Percentiles rank a stretch among this genome's conserved stretches.
phyloP scores from a whole-genome alignment of 2,329 filamentous ascomycete species.

The Emergomyces pasteurianus region DNA sequence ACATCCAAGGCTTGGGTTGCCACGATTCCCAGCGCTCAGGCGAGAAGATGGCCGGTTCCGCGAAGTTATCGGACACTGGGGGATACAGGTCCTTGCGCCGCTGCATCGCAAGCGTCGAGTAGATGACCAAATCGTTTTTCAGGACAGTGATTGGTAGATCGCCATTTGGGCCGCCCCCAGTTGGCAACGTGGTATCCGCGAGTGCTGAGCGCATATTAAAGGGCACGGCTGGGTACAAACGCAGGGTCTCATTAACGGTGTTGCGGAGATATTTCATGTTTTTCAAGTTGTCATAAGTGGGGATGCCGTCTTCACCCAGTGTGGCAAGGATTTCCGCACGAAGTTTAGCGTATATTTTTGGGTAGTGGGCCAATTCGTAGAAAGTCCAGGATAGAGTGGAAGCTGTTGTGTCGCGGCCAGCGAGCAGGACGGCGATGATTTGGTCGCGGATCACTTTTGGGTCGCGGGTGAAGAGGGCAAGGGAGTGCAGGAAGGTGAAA shows the following conservation, averaged over 20 bases:
- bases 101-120: slow-evolving; percentile 62
- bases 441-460: slow-evolving; percentile 56
- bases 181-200: slow-evolving; percentile 33
- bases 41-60: slow-evolving; percentile 42
- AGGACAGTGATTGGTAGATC: slow-evolving; percentile 51
- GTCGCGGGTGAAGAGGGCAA: slow-evolving; percentile 57
- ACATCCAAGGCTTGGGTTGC: slow-evolving; percentile 56
- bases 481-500: slow-evolving; percentile 70
- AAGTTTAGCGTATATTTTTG: slow-evolving; percentile 24
- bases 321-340: slow-evolving; percentile 20
- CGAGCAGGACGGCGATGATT: slow-evolving; percentile 50
- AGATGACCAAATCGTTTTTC: slow-evolving; percentile 54
- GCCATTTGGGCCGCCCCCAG: slow-evolving; percentile 50
- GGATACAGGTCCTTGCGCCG: slow-evolving; percentile 52
- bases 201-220: slow-evolving; percentile 31
- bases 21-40: slow-evolving; percentile 55
- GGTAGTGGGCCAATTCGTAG: slow-evolving; percentile 34
- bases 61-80: slow-evolving; percentile 31
- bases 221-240: slow-evolving; percentile 36
- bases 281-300: slow-evolving; percentile 16
- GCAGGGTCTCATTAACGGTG: slow-evolving; percentile 26
- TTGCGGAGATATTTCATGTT: slow-evolving; percentile 15
- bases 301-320: slow-evolving; percentile 7
- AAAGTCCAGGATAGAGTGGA: slow-evolving; percentile 36
- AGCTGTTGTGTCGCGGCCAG: slow-evolving; percentile 44